These are phyloP conservation scores for Gloeostereum incarnatum DNA, from an alignment of 768 basidiomycete genomes.

Conservation along the genomic window DNA sequence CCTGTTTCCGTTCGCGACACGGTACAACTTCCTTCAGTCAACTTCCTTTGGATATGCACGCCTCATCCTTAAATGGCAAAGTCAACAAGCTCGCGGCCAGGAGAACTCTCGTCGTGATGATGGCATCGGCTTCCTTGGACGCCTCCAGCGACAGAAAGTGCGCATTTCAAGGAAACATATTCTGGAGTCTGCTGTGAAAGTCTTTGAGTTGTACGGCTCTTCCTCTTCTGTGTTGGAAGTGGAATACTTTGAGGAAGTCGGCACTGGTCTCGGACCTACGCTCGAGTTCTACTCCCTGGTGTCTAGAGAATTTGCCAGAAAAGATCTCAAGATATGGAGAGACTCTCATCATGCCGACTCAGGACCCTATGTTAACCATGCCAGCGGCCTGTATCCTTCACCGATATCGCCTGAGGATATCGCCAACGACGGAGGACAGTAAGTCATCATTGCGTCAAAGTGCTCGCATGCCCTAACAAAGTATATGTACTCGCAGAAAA, in stretches of 20 bases:
- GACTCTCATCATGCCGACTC: constrained; percentile 61
- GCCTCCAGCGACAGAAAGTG: constrained; percentile 92
- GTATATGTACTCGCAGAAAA: constrained; percentile 40
- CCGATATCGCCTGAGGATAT: constrained; percentile 68
- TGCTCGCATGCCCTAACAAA: constrained; percentile 3
- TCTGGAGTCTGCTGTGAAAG: constrained; percentile 92
- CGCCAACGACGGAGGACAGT: constrained; percentile 69
- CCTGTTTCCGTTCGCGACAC: constrained; percentile 97
- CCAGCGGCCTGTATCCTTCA: constrained; percentile 79
- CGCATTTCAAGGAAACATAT: constrained; percentile 93
- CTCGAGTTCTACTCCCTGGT: constrained; percentile 98
- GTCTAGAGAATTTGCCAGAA: constrained; percentile 87
- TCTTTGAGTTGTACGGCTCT: constrained; percentile 93
- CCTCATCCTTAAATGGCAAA: constrained; percentile 91
- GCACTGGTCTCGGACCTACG: constrained; percentile 94
- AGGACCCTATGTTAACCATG: constrained; percentile 74
- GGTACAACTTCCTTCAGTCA: constrained; percentile 94
- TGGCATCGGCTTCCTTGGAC: constrained; percentile 84
- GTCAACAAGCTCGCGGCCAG: constrained; percentile 72
- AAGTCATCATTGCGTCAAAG: constrained; percentile 18
- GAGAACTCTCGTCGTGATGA: constrained; percentile 82
- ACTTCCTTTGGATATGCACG: constrained; percentile 97
- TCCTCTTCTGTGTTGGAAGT: constrained; percentile 93
- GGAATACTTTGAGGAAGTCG: constrained; percentile 98
- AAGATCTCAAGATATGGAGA: constrained; percentile 86